Conservation (phyloP, 1,139 yeast species). For the Geotrichum citri-aurantii region DNA sequence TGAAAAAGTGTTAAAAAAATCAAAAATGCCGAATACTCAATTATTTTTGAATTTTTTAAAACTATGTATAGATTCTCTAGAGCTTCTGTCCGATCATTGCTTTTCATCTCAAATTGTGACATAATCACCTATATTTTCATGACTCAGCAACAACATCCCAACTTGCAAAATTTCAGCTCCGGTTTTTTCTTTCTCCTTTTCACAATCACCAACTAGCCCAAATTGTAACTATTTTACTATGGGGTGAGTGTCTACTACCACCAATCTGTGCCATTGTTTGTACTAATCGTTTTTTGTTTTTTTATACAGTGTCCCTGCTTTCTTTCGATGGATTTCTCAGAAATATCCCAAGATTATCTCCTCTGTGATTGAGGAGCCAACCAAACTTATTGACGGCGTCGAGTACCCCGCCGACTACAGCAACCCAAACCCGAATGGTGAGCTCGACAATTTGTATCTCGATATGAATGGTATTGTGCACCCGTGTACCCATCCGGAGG, state of each 20-base stretch:
- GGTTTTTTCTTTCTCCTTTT: neutral
- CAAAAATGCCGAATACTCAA: no score
- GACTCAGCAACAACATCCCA: neutral
- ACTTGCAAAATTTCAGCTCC: neutral
- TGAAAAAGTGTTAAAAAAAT: no score
- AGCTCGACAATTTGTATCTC: slow-evolving; percentile 79
- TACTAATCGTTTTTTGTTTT: neutral
- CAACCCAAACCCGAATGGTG: slow-evolving; percentile 91
- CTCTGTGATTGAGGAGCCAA: slow-evolving; percentile 77
- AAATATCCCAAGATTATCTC: slow-evolving; percentile 93
- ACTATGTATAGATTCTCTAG: no score
- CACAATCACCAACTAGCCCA: neutral
- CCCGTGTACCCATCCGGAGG: slow-evolving; percentile 96
- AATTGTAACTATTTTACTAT: neutral
- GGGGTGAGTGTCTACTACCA: neutral
- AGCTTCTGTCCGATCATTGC: no score
- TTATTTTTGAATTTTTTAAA: no score
- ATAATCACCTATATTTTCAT: neutral
- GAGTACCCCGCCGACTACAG: slow-evolving; percentile 61
- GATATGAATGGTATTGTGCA: slow-evolving; percentile 98
- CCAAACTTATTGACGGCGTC: slow-evolving; percentile 50
- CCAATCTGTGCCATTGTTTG: neutral
- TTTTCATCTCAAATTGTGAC: neutral
- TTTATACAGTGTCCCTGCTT: slow-evolving; percentile 74
- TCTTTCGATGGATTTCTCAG: slow-evolving; percentile 90